Base-by-base conservation (phyloP, 257 asterid genomes). In the Plantago major region DNA sequence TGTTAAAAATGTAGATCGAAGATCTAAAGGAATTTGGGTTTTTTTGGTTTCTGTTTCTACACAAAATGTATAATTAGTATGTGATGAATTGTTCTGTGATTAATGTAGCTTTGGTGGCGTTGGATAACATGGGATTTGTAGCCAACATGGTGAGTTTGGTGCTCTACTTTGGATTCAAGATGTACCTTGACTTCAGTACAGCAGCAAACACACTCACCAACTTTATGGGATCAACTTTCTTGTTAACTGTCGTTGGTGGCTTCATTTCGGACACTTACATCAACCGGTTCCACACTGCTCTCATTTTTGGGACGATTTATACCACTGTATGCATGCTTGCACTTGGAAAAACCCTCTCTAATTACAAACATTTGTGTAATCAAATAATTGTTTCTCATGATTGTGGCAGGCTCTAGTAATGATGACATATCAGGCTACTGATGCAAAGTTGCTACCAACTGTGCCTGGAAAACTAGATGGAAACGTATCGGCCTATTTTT, bases 381-480 rank as follows among this genome's bases (percentile, higher is more conserved):
- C 40, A 33, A 5, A 33, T 7, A 33, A 33, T 7, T 33, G 40
- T 14, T 12, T 7, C 16, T 17, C 2, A 5, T 37, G 45, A 15
- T 12, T 37, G 45, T 55, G 2, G 42, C 63, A 92, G 97, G 95
- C 83, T n/a, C 79, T 89, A 46, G 30, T 79, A 56, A 58, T 92
- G 86, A 81, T 92, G 84, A 83, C 95, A 54, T 71, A 89, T 18
- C 99, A 92, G 80, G 97, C 89, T 46, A 78, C 70, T 64, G 74
- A 64, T 18, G 74, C 72, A 3, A 71, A 74, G 3, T 73, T 92
- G 52, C 91, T 77, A 9, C 93, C 99, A 12, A 56, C 70, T 86
- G 96, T 33, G 18, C 47, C 11, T 84, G 82, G 18, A 81, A 76
- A 64, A 60, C 88, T 46, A 14, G 55, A 73, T 19, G 85, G 90